Evolutionary conservation across 192 early-diverging fungal species (phyloP), one percentile per base, ranked within the genome.

Genomic region (Entophlyctis luteolus): DNA sequence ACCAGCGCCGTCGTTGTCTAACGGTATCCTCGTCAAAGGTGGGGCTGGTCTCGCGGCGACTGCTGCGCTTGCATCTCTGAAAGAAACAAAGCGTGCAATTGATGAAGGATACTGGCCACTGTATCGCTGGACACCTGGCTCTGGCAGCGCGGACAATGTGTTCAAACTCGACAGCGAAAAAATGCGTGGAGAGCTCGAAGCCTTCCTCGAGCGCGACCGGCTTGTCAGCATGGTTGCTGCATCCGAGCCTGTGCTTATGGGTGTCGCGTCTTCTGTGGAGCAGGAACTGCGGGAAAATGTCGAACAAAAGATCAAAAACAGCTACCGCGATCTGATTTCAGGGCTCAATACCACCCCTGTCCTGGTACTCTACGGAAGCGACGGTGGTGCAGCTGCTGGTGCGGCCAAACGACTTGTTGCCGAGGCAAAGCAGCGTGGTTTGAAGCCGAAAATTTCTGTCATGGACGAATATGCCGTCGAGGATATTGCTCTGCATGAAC

Each of bases 101-200:
- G 94, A 98, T 66, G 85, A 75, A 50, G 94, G 93, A 25, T 84
- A 89, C 59, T 96, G 94, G 92, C 91, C 95, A 20, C 77, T 98
- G 48, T 98, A 95, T 83, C 88, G 95, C 67, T 98, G 92, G 91
- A 89, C 93, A 73, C 95, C 95, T 55, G 59, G 76, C 2, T 52
- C 82, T 36, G 77, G 77, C 31, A 37, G 38, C 23, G 77, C 76
- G 27, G 76, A 87, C 59, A 86, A 85, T 58, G 76, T 81, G 29
- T 90, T 93, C 72, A 50, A 66, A n/a, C 70, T 87, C 38, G 89
- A 87, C 80, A 92, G 91, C 72, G 78, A 89, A 72, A 85, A 88
- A 72, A 78, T 93, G 80, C 90, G 86, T 74, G 78, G 81, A 33
- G 88, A 92, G 63, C 74, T 98, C 27, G 75, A 87, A 56, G 81